These are phyloP conservation scores for Leucoagaricus sp. DNA, from an alignment of 1,284 basidiomycete genomes.

Conservation along the genomic window DNA sequence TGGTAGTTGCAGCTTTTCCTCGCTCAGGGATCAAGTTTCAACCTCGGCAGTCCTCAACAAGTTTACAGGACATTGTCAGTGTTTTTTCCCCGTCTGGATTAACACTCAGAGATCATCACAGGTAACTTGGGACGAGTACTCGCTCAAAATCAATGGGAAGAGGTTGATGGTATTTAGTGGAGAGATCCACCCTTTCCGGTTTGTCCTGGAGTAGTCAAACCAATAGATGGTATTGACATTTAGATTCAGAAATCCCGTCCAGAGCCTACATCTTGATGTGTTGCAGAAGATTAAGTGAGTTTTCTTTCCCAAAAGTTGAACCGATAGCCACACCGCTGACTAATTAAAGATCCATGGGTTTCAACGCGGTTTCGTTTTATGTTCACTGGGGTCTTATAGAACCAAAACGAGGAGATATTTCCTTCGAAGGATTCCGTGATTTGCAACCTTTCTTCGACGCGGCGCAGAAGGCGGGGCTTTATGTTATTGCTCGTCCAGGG, in stretches of 20 bases:
- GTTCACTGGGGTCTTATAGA: conserved; percentile 48
- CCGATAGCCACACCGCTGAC: neutral
- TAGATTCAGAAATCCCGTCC: conserved; percentile 29
- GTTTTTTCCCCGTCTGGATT: neutral
- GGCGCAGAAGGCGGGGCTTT: conserved; percentile 45
- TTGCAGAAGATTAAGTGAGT: conserved; percentile 45
- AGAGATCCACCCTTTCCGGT: conserved; percentile 51
- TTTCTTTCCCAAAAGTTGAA: neutral
- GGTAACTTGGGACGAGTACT: conserved; percentile 51
- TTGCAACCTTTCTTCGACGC: conserved; percentile 50
- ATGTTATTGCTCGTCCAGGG: conserved; percentile 48
- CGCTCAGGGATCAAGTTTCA: neutral
- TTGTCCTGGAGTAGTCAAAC: neutral
- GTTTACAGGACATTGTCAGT: conserved; percentile 29
- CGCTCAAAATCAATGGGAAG: conserved; percentile 46
- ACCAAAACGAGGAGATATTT: conserved; percentile 43
- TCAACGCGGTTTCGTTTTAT: conserved; percentile 49
- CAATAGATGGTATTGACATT: neutral
- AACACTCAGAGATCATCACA: conserved; percentile 9
- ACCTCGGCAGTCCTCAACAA: conserved; percentile 6
- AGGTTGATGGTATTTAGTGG: conserved; percentile 49
- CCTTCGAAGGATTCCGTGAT: conserved; percentile 48
- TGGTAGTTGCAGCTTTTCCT: conserved; percentile 16
- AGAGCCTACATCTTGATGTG: conserved; percentile 43
- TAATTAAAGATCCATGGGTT: conserved; percentile 42